Evolutionary conservation across 225 moss, liverwort and hornwort species (phyloP).

Genomic region (Bryum argenteum): DNA sequence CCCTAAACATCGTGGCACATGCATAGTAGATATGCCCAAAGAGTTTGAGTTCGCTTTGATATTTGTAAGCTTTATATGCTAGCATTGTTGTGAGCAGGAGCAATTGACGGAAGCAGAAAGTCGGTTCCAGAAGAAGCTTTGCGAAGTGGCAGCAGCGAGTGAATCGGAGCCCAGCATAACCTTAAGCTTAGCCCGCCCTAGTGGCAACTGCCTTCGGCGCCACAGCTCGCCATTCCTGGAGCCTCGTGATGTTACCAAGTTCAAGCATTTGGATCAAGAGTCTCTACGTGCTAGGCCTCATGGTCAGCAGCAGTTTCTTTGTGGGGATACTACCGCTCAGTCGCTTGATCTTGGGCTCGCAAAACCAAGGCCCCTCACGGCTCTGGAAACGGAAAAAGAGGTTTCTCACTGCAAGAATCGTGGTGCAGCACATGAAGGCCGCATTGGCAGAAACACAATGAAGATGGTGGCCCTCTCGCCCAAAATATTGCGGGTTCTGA

Average conservation of each 20-base stretch:
- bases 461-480: conserved; percentile 21
- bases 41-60: no score
- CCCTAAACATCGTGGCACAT: not conserved
- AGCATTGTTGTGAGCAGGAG: conserved; percentile 24
- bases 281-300: conserved; percentile 7
- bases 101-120: conserved; percentile 24
- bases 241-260: conserved; percentile 28
- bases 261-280: conserved; percentile 4
- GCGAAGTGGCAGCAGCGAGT: not conserved
- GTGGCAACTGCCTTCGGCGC: conserved; percentile 14
- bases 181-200: conserved; percentile 29
- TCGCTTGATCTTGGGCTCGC: conserved; percentile 20
- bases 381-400: conserved; percentile 17
- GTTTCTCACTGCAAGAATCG: conserved; percentile 9
- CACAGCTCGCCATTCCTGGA: conserved; percentile 24
- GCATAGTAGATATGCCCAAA: not conserved
- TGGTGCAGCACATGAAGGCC: not conserved
- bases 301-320: conserved; percentile 1
- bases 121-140: conserved; percentile 4
- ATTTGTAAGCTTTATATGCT: not conserved
- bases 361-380: not conserved
- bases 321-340: not conserved
- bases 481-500: conserved; percentile 29
- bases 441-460: conserved; percentile 14
- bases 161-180: conserved; percentile 37